Conservation (phyloP, 1,284 basidiomycete genomes). For the Ganoderma multipileum region DNA sequence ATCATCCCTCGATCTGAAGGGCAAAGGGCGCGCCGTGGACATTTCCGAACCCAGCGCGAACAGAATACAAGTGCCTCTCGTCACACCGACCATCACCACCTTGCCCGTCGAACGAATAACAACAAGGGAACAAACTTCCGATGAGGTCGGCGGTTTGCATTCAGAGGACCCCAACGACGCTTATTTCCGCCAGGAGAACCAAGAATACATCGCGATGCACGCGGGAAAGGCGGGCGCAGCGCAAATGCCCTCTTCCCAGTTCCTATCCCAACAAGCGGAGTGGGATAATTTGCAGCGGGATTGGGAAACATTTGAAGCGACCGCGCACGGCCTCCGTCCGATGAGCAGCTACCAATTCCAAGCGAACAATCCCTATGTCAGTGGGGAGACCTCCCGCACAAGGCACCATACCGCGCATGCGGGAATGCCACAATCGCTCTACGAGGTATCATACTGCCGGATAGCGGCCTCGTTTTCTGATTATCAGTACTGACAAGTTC, state of each 20-base stretch:
- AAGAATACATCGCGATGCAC: conserved; percentile 55
- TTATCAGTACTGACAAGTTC: background rate
- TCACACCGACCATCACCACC: conserved; percentile 16
- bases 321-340: conserved; percentile 64
- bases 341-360: conserved; percentile 80
- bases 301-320: conserved; percentile 87
- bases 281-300: conserved; percentile 79
- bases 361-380: conserved; percentile 81
- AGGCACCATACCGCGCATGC: conserved; percentile 62
- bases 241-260: conserved; percentile 9
- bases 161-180: conserved; percentile 61
- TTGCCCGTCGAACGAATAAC: conserved; percentile 7
- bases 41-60: conserved; percentile 9
- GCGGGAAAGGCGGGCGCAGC: background rate
- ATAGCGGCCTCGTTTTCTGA: conserved; percentile 21
- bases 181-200: conserved; percentile 78
- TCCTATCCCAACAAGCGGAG: conserved; percentile 39
- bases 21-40: conserved; percentile 64
- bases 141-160: conserved; percentile 30
- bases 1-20: conserved; percentile 57
- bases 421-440: conserved; percentile 48
- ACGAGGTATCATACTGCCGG: conserved; percentile 58
- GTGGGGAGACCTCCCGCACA: conserved; percentile 61
- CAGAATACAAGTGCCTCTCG: conserved; percentile 19
- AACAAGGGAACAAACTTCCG: conserved; percentile 11